Evolutionary conservation across 306 rosid species (phyloP).

Genomic region (Morella rubra): DNA sequence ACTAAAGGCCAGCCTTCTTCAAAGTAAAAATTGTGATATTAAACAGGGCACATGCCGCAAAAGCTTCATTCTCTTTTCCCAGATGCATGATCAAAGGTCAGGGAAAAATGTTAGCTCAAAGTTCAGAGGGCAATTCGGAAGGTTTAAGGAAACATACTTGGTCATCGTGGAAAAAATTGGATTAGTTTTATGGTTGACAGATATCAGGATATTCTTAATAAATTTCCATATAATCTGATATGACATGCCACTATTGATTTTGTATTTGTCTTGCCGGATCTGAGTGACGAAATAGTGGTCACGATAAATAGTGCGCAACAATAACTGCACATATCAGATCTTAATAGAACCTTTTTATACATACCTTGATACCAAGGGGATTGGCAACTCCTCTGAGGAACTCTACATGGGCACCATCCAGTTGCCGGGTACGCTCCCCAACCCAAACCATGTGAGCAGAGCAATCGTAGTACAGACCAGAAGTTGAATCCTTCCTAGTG

Average conservation of each 20-base stretch:
- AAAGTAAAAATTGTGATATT: not conserved
- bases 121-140: not conserved
- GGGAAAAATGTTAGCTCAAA: not conserved
- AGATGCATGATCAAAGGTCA: not conserved
- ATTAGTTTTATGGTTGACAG: not conserved
- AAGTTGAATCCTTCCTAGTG: slow-evolving; percentile 70
- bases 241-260: not conserved
- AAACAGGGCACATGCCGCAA: not conserved
- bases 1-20: not conserved
- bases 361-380: slow-evolving; percentile 75
- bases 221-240: not conserved
- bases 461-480: slow-evolving; percentile 70
- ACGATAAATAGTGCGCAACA: not conserved
- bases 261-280: not conserved
- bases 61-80: not conserved
- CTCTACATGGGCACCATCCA: slow-evolving; percentile 77
- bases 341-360: not conserved
- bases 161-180: not conserved
- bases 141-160: not conserved
- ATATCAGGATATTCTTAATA: not conserved
- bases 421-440: slow-evolving; percentile 79
- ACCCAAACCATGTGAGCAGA: slow-evolving; percentile 87
- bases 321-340: not conserved
- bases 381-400: slow-evolving; percentile 73
- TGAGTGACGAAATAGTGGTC: not conserved